Evolutionary conservation across 768 basidiomycete genomes (phyloP).

Genomic region (Udeniomyces megalosporus): DNA sequence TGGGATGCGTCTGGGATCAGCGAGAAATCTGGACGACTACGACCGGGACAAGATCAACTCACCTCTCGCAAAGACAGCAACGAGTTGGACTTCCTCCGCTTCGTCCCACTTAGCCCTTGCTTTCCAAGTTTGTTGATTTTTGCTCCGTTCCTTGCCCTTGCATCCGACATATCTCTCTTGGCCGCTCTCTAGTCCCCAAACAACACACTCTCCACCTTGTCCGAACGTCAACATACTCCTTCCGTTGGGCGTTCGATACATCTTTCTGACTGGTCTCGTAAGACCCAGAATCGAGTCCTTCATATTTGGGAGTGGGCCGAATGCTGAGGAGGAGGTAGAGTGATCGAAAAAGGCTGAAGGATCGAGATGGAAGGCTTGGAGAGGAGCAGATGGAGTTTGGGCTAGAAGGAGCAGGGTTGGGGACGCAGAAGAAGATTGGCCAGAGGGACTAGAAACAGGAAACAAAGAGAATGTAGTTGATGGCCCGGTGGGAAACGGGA

Average conservation of each 20-base stretch:
- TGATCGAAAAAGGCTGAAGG: neutral
- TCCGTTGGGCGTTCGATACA: constrained; percentile 28
- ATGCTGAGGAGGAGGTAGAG: neutral
- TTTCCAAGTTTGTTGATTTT: neutral
- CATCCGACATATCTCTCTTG: neutral
- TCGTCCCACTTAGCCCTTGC: constrained; percentile 3
- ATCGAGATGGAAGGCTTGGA: constrained; percentile 1
- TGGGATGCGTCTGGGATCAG: neutral
- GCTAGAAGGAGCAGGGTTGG: neutral
- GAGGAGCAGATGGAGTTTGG: constrained; percentile 3
- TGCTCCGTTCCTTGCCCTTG: neutral
- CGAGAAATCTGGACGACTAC: too few relatives aligned
- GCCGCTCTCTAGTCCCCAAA: constrained; percentile 20
- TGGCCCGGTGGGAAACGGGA: neutral
- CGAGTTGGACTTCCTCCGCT: neutral
- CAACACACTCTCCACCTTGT: constrained; percentile 20
- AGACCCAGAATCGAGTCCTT: constrained; percentile 18
- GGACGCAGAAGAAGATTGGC: neutral
- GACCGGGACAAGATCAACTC: too few relatives aligned
- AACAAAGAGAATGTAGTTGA: neutral
- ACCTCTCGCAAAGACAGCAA: constrained; percentile 1
- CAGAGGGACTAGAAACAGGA: neutral
- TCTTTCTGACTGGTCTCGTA: constrained; percentile 14
- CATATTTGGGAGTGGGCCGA: constrained; percentile 10
- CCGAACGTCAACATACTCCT: constrained; percentile 24